phyloP scores from a whole-genome alignment of 108 stramenopile species.

The Conticribra guillardii region DNA sequence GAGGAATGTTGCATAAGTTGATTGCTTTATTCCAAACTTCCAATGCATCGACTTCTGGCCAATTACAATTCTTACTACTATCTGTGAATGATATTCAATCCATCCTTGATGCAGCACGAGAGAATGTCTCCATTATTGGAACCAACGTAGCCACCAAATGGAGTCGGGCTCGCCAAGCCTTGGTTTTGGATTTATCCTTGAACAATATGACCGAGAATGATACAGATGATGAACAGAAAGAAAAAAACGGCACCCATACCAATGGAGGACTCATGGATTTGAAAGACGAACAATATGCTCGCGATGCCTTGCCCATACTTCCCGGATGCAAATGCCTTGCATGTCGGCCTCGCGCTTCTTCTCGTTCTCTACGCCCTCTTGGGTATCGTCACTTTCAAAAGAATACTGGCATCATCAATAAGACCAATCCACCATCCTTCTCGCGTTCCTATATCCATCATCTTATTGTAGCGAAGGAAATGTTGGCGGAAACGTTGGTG shows the following conservation, averaged over 20 bases:
- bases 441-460: conserved; percentile 84
- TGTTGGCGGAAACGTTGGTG: conserved; percentile 81
- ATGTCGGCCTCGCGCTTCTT: conserved; percentile 31
- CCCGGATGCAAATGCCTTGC: conserved; percentile 64
- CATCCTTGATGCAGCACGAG: conserved; percentile 44
- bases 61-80: conserved; percentile 38
- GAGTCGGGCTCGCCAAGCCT: conserved; percentile 24
- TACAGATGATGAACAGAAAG: conserved; percentile 16
- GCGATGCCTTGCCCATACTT: conserved; percentile 60
- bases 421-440: conserved; percentile 21
- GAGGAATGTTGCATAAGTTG: conserved; percentile 8
- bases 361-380: neutral
- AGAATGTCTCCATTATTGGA: conserved; percentile 52
- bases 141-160: conserved; percentile 48
- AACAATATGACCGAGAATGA: neutral
- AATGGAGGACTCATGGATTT: conserved; percentile 58
- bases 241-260: neutral
- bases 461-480: conserved; percentile 77
- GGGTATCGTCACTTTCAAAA: conserved; percentile 30
- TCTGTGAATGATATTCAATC: conserved; percentile 46
- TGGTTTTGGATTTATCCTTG: conserved; percentile 20
- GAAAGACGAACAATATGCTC: conserved; percentile 49
- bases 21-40: conserved; percentile 23
- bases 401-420: neutral
- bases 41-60: conserved; percentile 3